Percentiles rank a stretch among this genome's conserved stretches.
phyloP scores from a whole-genome alignment of 2,329 filamentous ascomycete genomes.

The Metarhizium album region DNA sequence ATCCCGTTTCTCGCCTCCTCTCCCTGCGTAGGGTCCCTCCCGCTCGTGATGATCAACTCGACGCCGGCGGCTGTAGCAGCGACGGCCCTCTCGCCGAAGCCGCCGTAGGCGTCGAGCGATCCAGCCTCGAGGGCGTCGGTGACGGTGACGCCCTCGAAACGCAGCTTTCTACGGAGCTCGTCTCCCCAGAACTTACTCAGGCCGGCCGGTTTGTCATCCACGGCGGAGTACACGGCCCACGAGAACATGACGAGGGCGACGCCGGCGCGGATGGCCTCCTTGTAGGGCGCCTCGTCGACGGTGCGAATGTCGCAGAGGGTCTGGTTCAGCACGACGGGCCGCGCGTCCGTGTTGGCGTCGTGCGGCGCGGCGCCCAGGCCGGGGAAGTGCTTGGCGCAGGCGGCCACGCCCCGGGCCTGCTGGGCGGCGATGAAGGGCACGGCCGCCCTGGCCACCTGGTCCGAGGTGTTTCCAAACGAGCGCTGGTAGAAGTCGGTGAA shows the following conservation, averaged over 20 bases:
- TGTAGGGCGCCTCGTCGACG: constrained; percentile 10
- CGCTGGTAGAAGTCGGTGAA: constrained; percentile 8
- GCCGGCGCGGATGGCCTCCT: constrained; percentile 10
- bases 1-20: constrained; percentile 8
- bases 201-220: constrained; percentile 11
- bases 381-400: constrained; percentile 12
- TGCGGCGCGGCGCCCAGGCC: constrained; percentile 10
- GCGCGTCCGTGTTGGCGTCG: constrained; percentile 9
- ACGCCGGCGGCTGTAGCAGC: constrained; percentile 10
- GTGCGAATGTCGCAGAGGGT: constrained; percentile 6
- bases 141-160: constrained; percentile 11
- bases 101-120: constrained; percentile 6
- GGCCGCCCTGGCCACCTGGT: constrained; percentile 5
- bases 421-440: constrained; percentile 9
- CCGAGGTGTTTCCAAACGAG: constrained; percentile 8
- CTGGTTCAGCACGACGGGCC: constrained; percentile 8
- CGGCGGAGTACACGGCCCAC: constrained; percentile 12
- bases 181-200: constrained; percentile 11
- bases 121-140: constrained; percentile 13
- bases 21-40: constrained; percentile 10
- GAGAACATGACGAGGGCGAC: constrained; percentile 12
- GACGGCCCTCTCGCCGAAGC: constrained; percentile 3
- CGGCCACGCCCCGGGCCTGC: constrained; percentile 9
- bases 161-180: constrained; percentile 10
- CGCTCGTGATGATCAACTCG: constrained; percentile 11